These are phyloP conservation scores for Hippophae rhamnoides DNA, from an alignment of 306 rosid species.

Conservation along the genomic window DNA sequence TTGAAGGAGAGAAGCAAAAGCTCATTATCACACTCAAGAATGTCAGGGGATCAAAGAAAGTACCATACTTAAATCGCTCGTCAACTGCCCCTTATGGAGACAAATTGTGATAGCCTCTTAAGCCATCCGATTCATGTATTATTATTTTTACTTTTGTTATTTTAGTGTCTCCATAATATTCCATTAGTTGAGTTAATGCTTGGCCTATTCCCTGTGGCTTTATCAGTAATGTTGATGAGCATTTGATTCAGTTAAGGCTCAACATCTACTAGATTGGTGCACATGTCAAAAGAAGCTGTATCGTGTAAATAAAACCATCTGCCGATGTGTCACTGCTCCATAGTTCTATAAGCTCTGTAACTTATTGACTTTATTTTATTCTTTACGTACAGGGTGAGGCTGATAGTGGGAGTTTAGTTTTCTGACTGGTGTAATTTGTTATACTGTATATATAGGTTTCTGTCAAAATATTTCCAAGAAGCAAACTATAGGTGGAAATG, in stretches of 20 bases:
- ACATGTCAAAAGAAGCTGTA: conserved; percentile 14
- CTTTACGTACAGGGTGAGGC: conserved; percentile 1
- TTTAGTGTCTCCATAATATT: conserved; percentile 16
- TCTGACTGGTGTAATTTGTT: conserved; percentile 22
- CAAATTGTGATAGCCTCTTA: conserved; percentile 28
- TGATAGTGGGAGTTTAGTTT: background rate
- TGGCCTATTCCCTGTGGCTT: conserved; percentile 11
- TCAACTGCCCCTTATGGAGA: conserved; percentile 38
- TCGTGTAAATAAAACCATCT: conserved; percentile 44
- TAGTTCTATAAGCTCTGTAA: conserved; percentile 25
- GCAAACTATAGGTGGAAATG: too few relatives aligned
- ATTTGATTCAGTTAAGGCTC: conserved; percentile 7
- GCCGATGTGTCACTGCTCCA: conserved; percentile 21
- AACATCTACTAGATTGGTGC: conserved; percentile 27
- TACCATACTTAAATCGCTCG: conserved; percentile 20
- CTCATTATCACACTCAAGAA: conserved; percentile 91
- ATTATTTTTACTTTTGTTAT: conserved; percentile 9
- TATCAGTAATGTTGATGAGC: conserved; percentile 18
- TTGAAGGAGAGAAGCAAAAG: conserved; percentile 96
- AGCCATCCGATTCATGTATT: conserved; percentile 8
- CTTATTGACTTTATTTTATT: conserved; percentile 10
- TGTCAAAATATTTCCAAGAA: too few relatives aligned
- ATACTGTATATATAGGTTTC: too few relatives aligned
- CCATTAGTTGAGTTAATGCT: conserved; percentile 16
- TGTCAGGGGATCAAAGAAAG: conserved; percentile 57